A percentile compares a stretch with the other conserved stretches of the same genome.
phyloP scores from a whole-genome alignment of 352 stramenopile species.

The Phytophthora tentaculata region DNA sequence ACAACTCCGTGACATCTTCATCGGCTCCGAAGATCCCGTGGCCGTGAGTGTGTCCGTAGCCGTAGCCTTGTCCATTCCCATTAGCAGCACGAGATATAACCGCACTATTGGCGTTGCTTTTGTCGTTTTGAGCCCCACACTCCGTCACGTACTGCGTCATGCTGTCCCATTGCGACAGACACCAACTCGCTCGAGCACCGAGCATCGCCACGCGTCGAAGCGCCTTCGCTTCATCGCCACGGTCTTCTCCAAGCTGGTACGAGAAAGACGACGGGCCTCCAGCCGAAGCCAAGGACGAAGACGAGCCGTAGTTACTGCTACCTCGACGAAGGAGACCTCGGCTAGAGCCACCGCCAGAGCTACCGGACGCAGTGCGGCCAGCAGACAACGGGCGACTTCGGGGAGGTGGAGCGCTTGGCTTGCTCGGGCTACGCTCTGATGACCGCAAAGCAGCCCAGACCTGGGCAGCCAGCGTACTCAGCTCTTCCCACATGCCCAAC shows the following conservation, averaged over 20 bases:
- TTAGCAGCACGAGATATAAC: conserved; percentile 34
- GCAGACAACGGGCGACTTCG: conserved; percentile 25
- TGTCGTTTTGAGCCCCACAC: conserved; percentile 40
- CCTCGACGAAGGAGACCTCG: conserved; percentile 32
- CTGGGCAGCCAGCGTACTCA: conserved; percentile 89
- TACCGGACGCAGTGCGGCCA: conserved; percentile 15
- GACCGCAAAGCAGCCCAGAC: conserved; percentile 55
- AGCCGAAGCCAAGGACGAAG: conserved; percentile 28
- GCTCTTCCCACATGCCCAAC: conserved; percentile 94
- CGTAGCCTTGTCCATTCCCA: conserved; percentile 31
- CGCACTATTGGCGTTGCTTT: conserved; percentile 23
- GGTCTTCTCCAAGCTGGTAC: conserved; percentile 44
- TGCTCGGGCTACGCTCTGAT: conserved; percentile 19
- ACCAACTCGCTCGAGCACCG: conserved; percentile 85
- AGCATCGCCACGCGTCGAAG: conserved; percentile 81
- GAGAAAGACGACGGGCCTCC: conserved; percentile 18
- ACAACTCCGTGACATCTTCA: conserved; percentile 53
- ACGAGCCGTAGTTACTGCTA: conserved; percentile 48
- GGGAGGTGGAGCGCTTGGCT: conserved; percentile 8
- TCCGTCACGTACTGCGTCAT: conserved; percentile 84
- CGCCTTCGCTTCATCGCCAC: conserved; percentile 46
- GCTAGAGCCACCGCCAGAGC: conserved; percentile 13
- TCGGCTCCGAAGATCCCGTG: conserved; percentile 41
- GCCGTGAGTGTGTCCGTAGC: conserved; percentile 37
- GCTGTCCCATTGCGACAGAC: conserved; percentile 79